phyloP scores from a whole-genome alignment of 768 basidiomycete species.

The Pleurotus giganteus region DNA sequence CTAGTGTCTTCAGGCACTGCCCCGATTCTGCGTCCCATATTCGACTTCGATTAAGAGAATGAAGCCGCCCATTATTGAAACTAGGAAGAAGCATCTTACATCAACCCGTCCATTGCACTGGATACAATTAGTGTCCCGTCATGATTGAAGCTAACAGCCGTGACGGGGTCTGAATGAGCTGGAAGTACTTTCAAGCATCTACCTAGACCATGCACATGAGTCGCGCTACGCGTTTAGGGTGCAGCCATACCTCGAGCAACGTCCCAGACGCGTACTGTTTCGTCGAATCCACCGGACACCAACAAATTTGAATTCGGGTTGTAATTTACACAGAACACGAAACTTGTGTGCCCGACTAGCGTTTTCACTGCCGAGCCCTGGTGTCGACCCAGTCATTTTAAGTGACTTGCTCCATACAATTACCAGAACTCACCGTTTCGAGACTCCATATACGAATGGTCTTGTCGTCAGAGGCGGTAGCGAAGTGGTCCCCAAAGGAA shows the following conservation, averaged over 20 bases:
- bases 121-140: constrained; percentile 95
- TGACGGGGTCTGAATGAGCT: constrained; percentile 97
- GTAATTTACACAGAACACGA: constrained; percentile 92
- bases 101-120: constrained; percentile 94
- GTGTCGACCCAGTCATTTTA: constrained; percentile 11
- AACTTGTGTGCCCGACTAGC: constrained; percentile 86
- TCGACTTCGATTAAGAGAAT: constrained; percentile 53
- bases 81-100: constrained; percentile 50
- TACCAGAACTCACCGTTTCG: constrained; percentile 45
- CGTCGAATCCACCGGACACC: constrained; percentile 93
- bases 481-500: constrained; percentile 73
- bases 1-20: constrained; percentile 95
- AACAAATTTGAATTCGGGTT: constrained; percentile 88
- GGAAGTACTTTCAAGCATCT: constrained; percentile 85
- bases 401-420: constrained; percentile 5
- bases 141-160: constrained; percentile 89
- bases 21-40: constrained; percentile 98
- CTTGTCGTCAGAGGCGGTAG: constrained; percentile 93
- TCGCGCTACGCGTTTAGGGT: neutral
- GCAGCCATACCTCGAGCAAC: constrained; percentile 69
- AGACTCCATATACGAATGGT: constrained; percentile 84
- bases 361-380: constrained; percentile 63
- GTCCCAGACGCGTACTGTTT: constrained; percentile 97
- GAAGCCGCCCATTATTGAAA: constrained; percentile 7
- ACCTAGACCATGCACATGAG: constrained; percentile 41